Base-by-base conservation (phyloP, 768 basidiomycete genomes). In the Tylopilus sp. region DNA sequence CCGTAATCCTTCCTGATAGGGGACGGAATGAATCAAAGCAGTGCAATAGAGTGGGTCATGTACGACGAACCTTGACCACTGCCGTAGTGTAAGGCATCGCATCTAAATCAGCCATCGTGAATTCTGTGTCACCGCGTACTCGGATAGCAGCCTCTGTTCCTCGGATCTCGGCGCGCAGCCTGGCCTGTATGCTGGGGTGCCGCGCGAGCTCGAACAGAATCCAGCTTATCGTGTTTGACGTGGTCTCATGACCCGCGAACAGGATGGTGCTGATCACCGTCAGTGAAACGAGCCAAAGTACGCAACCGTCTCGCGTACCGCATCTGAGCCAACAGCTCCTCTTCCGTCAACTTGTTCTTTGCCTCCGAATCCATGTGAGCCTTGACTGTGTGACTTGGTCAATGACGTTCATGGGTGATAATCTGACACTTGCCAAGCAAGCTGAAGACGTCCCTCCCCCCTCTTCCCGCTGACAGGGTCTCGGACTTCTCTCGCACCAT, bases 141-240 rank as follows among this genome's bases (percentile, higher is more conserved):
- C 41, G 50, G 14, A 61, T 13, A 17, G 22, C 41, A 14, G 48
- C 60, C 33, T 52, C 57, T 1, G 13, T 55, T 13, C 22, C 29
- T 30, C 60, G 50, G 33, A 63, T 56, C 45, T 64, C 63, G 2
- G 19, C 71, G 16, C 89, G 81, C 21, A 92, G 78, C 52, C 74
- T 77, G 3, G 69, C 67, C 63, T 92, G 89, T 3, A 82, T 66
- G 19, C 81, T 72, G 0, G 79, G 83, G 55, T 83, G 70, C 36
- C 73, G 76, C 4, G 84, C 78, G 5, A 92, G 74, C 58, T 85
- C 82, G 50, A 84, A 72, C 9, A 90, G 67, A 8, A 80, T 75
- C 84, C 85, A 90, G 50, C 76, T 74, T 28, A 85, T 48, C 2
- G 78, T 74, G 33, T 76, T 81, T 4, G 85, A 77, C 45, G 79